Evolutionary conservation across 495 filamentous ascomycete species (phyloP), one percentile per base, ranked within the genome.

Genomic region (Aspergillus indologenus): DNA sequence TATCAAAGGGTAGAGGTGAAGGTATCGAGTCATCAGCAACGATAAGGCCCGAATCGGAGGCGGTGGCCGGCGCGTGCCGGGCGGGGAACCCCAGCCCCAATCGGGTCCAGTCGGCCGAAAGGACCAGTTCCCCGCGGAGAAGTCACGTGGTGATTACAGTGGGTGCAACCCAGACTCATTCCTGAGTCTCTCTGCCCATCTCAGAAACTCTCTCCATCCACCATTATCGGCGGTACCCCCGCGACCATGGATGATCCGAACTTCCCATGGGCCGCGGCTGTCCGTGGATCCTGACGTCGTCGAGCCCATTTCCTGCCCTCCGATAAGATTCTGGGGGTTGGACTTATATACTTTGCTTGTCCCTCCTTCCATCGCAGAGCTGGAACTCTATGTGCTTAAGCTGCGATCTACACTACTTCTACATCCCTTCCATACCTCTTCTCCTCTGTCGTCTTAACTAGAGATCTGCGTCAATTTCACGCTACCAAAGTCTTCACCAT

Each of bases 401-500:
- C 58, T 59, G 22, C 68, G 24, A 17, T 48, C 53, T 46, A 19
- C 44, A 56, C 19, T 53, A 55, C 22, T 45, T 47, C 19, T 44
- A 53, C 19, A 29, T 47, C 19, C 18, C 24, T 14, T 56, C n/a
- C 45, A 47, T 29, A 9, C 26, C 9, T 9, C 9, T 29, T 3
- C 26, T 29, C 26, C 3, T 29, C 9, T 29, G 9, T 29, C 26
- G 3, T 3, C 26, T 9, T 9, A 4, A 29, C 9, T 29, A 29
- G 26, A 29, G 26, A 29, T 29, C 26, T 29, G 26, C 3, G 3
- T 29, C 26, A 29, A 3, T 9, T 29, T 29, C 26, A 29, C 26
- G n/a, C n/a, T n/a, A n/a, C n/a, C n/a, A 53, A 26, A 45, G 56
- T 40, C 57, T 20, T 42, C 64, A 85, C 54, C 58, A 94, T 94